phyloP scores from a whole-genome alignment of 345 rosid genomes.

The Hypericum perforatum region DNA sequence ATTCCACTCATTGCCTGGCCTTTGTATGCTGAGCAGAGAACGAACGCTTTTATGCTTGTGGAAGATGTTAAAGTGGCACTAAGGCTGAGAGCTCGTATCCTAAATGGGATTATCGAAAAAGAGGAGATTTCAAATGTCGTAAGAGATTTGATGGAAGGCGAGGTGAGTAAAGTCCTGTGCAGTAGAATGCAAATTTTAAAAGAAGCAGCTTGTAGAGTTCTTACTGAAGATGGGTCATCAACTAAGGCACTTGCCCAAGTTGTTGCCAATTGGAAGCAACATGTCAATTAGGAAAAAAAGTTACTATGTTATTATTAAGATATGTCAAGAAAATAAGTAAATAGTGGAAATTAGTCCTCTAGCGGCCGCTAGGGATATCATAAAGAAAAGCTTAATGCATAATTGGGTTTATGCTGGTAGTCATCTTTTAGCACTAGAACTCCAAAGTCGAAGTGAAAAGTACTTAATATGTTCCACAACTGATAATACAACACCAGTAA shows the following conservation, averaged over 20 bases:
- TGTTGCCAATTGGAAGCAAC: not conserved
- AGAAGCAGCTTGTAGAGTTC: not conserved
- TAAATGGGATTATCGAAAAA: not conserved
- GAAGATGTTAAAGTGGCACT: not conserved
- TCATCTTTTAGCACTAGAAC: too few relatives aligned
- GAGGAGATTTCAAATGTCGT: slow-evolving; percentile 1
- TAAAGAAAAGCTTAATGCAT: too few relatives aligned
- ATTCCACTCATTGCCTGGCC: not conserved
- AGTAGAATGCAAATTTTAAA: not conserved
- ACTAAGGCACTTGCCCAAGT: not conserved
- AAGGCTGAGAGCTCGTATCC: not conserved
- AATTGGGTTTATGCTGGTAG: too few relatives aligned
- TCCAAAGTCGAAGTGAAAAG: too few relatives aligned
- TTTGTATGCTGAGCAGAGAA: not conserved
- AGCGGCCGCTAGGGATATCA: too few relatives aligned
- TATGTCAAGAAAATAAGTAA: too few relatives aligned
- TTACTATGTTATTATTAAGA: too few relatives aligned
- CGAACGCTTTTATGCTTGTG: not conserved
- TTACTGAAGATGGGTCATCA: not conserved
- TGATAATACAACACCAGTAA: too few relatives aligned
- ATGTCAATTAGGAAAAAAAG: not conserved
- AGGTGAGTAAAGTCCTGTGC: not conserved
- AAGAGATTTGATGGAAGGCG: not conserved
- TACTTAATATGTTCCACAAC: too few relatives aligned
- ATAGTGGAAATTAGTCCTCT: too few relatives aligned